Percentiles rank a stretch among this genome's conserved stretches.
phyloP scores from a whole-genome alignment of 108 stramenopile species.

The Nitzschia sp. region DNA sequence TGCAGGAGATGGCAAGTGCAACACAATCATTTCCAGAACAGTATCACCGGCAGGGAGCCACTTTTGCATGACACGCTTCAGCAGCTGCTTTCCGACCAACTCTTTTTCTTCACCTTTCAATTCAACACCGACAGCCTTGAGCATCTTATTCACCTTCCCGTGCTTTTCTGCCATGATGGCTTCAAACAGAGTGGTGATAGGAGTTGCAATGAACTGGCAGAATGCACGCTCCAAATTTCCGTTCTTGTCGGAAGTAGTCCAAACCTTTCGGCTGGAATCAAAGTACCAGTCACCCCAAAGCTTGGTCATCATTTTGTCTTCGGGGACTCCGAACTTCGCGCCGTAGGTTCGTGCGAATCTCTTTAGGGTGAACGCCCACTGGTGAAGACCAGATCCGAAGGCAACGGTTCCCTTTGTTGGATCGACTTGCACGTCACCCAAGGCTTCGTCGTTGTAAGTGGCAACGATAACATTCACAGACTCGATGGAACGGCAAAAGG shows the following conservation, averaged over 20 bases:
- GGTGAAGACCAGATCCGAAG: slow-evolving; percentile 99
- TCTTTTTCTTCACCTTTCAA: slow-evolving; percentile 97
- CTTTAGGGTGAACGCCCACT: slow-evolving; percentile 99
- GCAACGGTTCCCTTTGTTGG: slow-evolving; percentile 99
- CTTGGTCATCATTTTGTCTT: slow-evolving; percentile 98
- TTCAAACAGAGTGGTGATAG: slow-evolving; percentile 98
- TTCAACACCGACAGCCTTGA: slow-evolving; percentile 97
- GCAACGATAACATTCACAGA: slow-evolving; percentile 99
- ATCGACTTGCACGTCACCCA: slow-evolving; percentile 98
- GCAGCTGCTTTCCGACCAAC: slow-evolving; percentile 94
- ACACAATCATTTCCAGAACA: slow-evolving; percentile 99
- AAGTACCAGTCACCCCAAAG: slow-evolving; percentile 99
- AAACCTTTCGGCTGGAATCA: slow-evolving; percentile 91
- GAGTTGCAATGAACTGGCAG: slow-evolving; percentile 99
- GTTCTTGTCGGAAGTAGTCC: slow-evolving; percentile 89
- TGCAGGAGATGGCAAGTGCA: slow-evolving; percentile 98
- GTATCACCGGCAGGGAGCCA: slow-evolving; percentile 99
- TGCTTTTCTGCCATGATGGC: slow-evolving; percentile 99
- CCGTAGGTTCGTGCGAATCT: slow-evolving; percentile 98
- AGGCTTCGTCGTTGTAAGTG: slow-evolving; percentile 97
- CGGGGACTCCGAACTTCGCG: slow-evolving; percentile 96
- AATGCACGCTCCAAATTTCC: slow-evolving; percentile 96
- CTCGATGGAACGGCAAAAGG: slow-evolving; percentile 98
- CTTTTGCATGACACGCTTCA: slow-evolving; percentile 99
- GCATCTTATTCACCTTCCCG: slow-evolving; percentile 99